These are phyloP conservation scores for Leishmania tropica DNA, from an alignment of 208 protist genomes.

Conservation along the genomic window DNA sequence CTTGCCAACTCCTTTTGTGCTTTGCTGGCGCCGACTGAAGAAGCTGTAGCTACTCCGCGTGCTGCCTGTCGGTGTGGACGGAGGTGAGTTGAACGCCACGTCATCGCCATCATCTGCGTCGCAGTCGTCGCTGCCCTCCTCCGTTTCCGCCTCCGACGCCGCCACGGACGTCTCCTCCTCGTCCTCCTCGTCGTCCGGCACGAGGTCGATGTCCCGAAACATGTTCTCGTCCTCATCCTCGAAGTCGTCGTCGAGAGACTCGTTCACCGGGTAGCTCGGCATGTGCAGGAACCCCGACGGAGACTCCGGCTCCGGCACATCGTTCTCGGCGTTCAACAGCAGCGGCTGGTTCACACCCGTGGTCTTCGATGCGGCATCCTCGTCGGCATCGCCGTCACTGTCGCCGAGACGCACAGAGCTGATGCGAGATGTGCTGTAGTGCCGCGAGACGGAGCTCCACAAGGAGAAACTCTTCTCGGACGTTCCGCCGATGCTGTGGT, in stretches of 20 bases:
- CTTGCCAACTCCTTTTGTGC: background rate
- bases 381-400: slow-evolving; percentile 18
- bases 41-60: slow-evolving; percentile 30
- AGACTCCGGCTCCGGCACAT: slow-evolving; percentile 28
- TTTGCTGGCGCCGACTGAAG: slow-evolving; percentile 14
- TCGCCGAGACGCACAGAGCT: slow-evolving; percentile 12
- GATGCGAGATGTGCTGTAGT: slow-evolving; percentile 16
- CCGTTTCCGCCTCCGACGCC: slow-evolving; percentile 17
- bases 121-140: slow-evolving; percentile 20
- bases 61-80: slow-evolving; percentile 21
- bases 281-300: slow-evolving; percentile 37
- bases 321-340: slow-evolving; percentile 7
- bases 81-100: slow-evolving; percentile 33
- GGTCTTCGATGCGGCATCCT: background rate
- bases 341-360: slow-evolving; percentile 18
- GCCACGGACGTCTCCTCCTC: slow-evolving; percentile 24
- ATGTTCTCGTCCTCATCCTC: slow-evolving; percentile 46
- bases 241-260: slow-evolving; percentile 41
- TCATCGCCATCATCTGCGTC: slow-evolving; percentile 24
- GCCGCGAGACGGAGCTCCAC: slow-evolving; percentile 19
- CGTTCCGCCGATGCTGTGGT: slow-evolving; percentile 17
- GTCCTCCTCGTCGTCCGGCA: slow-evolving; percentile 35
- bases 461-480: slow-evolving; percentile 29
- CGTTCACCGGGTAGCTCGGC: slow-evolving; percentile 33
- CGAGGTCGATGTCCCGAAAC: slow-evolving; percentile 46